Evolutionary conservation across 352 stramenopile genomes (phyloP).

Genomic region (Globisporangium okanoganense): DNA sequence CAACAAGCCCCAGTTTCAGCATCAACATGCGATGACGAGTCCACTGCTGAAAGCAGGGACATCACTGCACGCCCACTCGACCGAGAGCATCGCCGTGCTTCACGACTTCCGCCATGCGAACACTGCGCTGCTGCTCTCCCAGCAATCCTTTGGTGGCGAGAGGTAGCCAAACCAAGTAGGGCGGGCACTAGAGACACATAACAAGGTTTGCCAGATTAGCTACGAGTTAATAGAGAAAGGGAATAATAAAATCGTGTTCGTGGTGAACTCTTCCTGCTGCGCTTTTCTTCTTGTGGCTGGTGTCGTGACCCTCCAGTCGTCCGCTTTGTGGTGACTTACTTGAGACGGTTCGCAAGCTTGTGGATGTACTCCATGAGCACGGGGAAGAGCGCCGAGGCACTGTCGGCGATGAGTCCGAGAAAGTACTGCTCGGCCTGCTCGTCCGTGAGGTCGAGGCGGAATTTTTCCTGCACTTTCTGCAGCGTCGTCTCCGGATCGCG

Average conservation of each 20-base stretch:
- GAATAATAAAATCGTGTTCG: conserved; percentile 8
- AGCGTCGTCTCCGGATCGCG: conserved; percentile 81
- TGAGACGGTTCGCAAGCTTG: conserved; percentile 72
- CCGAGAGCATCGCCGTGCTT: conserved; percentile 32
- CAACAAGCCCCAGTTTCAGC: conserved; percentile 19
- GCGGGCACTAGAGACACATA: not conserved
- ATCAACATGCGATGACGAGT: not conserved
- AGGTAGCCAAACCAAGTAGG: not conserved
- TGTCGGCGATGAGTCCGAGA: conserved; percentile 94
- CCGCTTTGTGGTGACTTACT: conserved; percentile 27
- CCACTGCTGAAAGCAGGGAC: not conserved
- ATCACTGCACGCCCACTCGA: conserved; percentile 8
- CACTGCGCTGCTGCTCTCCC: conserved; percentile 28
- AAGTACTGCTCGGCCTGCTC: conserved; percentile 98
- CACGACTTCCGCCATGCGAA: conserved; percentile 52
- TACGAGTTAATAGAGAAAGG: not conserved
- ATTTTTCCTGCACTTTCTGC: conserved; percentile 94
- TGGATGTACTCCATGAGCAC: conserved; percentile 88
- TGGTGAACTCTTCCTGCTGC: not conserved
- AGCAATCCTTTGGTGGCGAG: conserved; percentile 21
- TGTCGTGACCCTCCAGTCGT: not conserved
- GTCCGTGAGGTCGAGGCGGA: conserved; percentile 96
- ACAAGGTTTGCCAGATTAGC: not conserved
- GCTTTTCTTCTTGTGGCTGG: not conserved
- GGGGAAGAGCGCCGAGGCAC: conserved; percentile 89